phyloP scores from a whole-genome alignment of 805 yeast species.

The Suhomyces tanzawaensis region DNA sequence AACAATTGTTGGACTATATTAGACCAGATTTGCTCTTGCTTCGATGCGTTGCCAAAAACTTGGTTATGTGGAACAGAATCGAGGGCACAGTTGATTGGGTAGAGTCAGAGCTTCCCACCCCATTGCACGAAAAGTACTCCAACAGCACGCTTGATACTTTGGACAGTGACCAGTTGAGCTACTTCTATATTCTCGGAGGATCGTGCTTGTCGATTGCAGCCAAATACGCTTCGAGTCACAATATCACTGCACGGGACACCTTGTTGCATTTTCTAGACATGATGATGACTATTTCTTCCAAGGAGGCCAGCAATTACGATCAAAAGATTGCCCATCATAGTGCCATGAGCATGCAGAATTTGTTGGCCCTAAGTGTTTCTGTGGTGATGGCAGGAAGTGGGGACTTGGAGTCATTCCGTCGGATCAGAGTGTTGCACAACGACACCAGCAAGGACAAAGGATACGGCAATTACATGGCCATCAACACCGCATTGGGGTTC shows the following conservation, averaged over 20 bases:
- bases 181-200: constrained; percentile 71
- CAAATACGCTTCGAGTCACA: constrained; percentile 68
- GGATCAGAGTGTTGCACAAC: constrained; percentile 70
- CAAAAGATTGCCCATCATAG: constrained; percentile 54
- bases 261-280: constrained; percentile 55
- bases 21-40: constrained; percentile 77
- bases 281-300: constrained; percentile 41
- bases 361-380: constrained; percentile 62
- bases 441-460: constrained; percentile 43
- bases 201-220: constrained; percentile 71
- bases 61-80: constrained; percentile 74
- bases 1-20: constrained; percentile 60
- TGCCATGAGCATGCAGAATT: constrained; percentile 53
- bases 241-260: constrained; percentile 51
- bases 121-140: constrained; percentile 33
- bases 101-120: constrained; percentile 51
- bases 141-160: constrained; percentile 26
- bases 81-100: constrained; percentile 54
- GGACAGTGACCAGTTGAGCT: constrained; percentile 61
- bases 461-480: constrained; percentile 74
- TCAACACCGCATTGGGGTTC: constrained; percentile 82
- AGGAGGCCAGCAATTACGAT: constrained; percentile 52
- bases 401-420: constrained; percentile 71
- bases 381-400: constrained; percentile 90
- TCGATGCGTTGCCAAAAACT: constrained; percentile 58